Evolutionary conservation across 192 early-diverging fungal genomes (phyloP).

Genomic region (Linderina pennispora): DNA sequence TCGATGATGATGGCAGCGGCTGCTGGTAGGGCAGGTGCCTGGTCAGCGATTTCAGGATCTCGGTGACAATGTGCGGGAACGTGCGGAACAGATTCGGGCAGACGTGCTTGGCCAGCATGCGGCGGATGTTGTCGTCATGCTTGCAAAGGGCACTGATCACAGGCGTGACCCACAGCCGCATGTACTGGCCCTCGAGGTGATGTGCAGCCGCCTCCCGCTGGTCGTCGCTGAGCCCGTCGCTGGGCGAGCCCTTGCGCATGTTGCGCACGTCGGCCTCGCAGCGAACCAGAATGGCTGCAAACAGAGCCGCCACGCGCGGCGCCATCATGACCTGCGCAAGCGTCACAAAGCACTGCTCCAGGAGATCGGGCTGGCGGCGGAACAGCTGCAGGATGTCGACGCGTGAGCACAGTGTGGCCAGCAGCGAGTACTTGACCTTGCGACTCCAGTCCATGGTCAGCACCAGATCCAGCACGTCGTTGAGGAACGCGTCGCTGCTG

Average conservation of each 20-base stretch:
- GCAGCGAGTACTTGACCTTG: constrained; percentile 76
- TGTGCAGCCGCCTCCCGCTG: neutral
- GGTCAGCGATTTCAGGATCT: constrained; percentile 14
- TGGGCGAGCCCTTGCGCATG: neutral
- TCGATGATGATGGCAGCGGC: too few relatives aligned
- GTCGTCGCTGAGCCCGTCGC: neutral
- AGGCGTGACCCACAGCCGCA: constrained; percentile 18
- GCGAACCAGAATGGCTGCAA: constrained; percentile 38
- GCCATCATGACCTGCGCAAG: constrained; percentile 54
- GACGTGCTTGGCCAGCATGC: constrained; percentile 35
- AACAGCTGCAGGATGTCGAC: constrained; percentile 49
- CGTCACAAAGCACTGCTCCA: constrained; percentile 54
- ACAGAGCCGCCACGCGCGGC: constrained; percentile 41
- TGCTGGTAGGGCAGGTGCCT: too few relatives aligned
- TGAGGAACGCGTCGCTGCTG: constrained; percentile 43
- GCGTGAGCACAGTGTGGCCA: constrained; percentile 51
- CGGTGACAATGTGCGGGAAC: constrained; percentile 15
- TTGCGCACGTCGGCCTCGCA: constrained; percentile 2
- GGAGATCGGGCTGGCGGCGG: constrained; percentile 52
- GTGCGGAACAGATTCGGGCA: constrained; percentile 16
- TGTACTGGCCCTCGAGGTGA: constrained; percentile 13
- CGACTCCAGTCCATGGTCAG: constrained; percentile 73
- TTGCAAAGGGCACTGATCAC: constrained; percentile 29
- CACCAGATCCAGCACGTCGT: constrained; percentile 57
- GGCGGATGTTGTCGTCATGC: constrained; percentile 37